Percentiles rank a stretch among this genome's conserved stretches.
Evolutionary conservation across 768 basidiomycete species (phyloP).

Genomic region (Russula vinacea): DNA sequence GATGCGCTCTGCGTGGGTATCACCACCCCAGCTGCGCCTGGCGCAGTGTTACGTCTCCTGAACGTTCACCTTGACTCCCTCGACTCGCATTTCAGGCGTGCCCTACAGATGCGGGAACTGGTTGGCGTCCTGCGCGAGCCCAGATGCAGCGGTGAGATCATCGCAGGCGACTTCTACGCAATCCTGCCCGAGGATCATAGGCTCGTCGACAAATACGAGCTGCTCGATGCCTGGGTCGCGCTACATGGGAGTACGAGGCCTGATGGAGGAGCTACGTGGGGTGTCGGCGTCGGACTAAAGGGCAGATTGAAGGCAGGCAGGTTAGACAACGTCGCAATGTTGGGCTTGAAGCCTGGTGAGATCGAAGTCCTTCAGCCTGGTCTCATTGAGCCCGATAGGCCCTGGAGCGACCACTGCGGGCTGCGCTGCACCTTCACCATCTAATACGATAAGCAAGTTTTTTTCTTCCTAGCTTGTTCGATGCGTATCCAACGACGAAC

Average conservation of each 20-base stretch:
- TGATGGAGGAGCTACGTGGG: slow-evolving; percentile 42
- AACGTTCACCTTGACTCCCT: slow-evolving; percentile 42
- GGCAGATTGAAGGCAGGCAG: slow-evolving; percentile 31
- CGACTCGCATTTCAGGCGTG: slow-evolving; percentile 24
- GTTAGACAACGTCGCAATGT: slow-evolving; percentile 35
- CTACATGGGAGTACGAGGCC: slow-evolving; percentile 37
- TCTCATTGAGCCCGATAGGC: background rate
- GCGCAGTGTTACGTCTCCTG: slow-evolving; percentile 36
- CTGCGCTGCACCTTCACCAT: too few species aligned
- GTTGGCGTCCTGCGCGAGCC: slow-evolving; percentile 41
- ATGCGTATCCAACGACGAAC: too few species aligned
- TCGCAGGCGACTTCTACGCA: slow-evolving; percentile 49
- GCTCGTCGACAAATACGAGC: slow-evolving; percentile 39
- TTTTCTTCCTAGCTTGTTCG: too few species aligned
- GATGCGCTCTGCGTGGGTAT: slow-evolving; percentile 42
- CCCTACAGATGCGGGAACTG: slow-evolving; percentile 35
- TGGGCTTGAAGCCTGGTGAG: too few species aligned
- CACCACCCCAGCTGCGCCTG: slow-evolving; percentile 32
- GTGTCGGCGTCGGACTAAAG: slow-evolving; percentile 35
- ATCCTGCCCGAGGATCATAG: slow-evolving; percentile 39
- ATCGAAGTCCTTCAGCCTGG: too few species aligned
- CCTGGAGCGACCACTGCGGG: background rate
- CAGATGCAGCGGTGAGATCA: slow-evolving; percentile 42
- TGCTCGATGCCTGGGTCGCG: slow-evolving; percentile 45
- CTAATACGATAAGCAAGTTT: too few species aligned